phyloP scores from a whole-genome alignment of 2,329 filamentous ascomycete species.

The Nigrospora sphaerica region DNA sequence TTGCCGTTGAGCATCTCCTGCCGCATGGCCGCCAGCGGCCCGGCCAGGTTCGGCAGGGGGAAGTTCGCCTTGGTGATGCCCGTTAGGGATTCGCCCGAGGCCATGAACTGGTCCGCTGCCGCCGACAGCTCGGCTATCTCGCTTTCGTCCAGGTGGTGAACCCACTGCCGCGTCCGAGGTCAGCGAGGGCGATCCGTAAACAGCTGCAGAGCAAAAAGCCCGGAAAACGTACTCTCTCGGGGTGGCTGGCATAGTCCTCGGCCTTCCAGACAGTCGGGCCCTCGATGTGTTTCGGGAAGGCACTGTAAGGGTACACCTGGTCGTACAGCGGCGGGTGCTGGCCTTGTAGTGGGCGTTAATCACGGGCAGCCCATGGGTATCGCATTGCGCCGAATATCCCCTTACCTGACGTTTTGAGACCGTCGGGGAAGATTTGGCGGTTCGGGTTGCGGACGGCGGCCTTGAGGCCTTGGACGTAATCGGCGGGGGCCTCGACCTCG shows the following conservation, averaged over 20 bases:
- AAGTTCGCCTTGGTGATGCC: slow-evolving; percentile 56
- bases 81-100: slow-evolving; percentile 52
- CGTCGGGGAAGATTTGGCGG: slow-evolving; percentile 52
- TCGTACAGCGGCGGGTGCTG: slow-evolving; percentile 61
- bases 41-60: slow-evolving; percentile 47
- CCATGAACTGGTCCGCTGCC: slow-evolving; percentile 57
- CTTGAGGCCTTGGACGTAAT: slow-evolving; percentile 14
- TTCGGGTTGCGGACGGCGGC: slow-evolving; percentile 13
- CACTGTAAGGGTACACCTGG: slow-evolving; percentile 53
- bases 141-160: slow-evolving; percentile 53
- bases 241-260: slow-evolving; percentile 51
- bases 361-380: not conserved
- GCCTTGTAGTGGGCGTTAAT: slow-evolving; percentile 26
- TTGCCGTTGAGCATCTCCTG: slow-evolving; percentile 73
- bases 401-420: slow-evolving; percentile 46
- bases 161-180: slow-evolving; percentile 36
- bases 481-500: slow-evolving; percentile 10
- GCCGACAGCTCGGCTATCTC: slow-evolving; percentile 55
- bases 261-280: slow-evolving; percentile 62
- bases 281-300: slow-evolving; percentile 58
- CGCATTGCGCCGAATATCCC: not conserved
- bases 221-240: slow-evolving; percentile 35
- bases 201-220: too few species aligned
- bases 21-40: slow-evolving; percentile 47
- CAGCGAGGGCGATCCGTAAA: too few species aligned